Percentiles rank a stretch among this genome's conserved stretches.
phyloP scores from a whole-genome alignment of 140 eudicot species.

The Senecio squalidus region DNA sequence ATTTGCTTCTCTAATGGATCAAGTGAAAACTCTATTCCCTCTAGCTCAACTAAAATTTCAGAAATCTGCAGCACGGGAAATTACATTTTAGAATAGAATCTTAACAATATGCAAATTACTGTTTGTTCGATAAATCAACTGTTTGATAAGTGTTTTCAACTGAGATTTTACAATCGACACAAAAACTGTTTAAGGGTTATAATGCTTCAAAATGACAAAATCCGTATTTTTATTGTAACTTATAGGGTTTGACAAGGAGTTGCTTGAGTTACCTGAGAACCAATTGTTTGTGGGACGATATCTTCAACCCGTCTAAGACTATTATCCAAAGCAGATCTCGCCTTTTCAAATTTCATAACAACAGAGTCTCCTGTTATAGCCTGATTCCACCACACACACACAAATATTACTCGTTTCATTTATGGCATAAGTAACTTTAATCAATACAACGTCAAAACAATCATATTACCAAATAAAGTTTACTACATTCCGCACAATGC shows the following conservation, averaged over 20 bases:
- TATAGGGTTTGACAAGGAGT: not conserved
- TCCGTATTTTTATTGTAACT: too few species aligned
- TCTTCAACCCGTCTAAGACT: constrained; percentile 85
- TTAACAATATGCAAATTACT: not conserved
- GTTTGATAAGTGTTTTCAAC: not conserved
- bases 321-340: constrained; percentile 78
- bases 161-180: not conserved
- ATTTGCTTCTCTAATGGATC: constrained; percentile 86
- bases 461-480: constrained; percentile 76
- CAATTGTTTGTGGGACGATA: constrained; percentile 85
- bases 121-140: not conserved
- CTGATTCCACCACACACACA: constrained; percentile 37
- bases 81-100: constrained; percentile 1
- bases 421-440: not conserved
- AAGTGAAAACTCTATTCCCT: constrained; percentile 65
- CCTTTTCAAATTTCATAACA: constrained; percentile 78
- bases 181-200: not conserved
- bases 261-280: constrained; percentile 66
- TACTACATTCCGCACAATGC: constrained; percentile 95
- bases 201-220: too few species aligned
- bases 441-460: not conserved
- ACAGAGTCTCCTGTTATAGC: constrained; percentile 95
- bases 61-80: constrained; percentile 48
- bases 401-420: not conserved
- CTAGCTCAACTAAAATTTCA: constrained; percentile 56